These are phyloP conservation scores for Zygosaccharomyces rouxii DNA, from an alignment of 805 yeast species.

Conservation along the genomic window DNA sequence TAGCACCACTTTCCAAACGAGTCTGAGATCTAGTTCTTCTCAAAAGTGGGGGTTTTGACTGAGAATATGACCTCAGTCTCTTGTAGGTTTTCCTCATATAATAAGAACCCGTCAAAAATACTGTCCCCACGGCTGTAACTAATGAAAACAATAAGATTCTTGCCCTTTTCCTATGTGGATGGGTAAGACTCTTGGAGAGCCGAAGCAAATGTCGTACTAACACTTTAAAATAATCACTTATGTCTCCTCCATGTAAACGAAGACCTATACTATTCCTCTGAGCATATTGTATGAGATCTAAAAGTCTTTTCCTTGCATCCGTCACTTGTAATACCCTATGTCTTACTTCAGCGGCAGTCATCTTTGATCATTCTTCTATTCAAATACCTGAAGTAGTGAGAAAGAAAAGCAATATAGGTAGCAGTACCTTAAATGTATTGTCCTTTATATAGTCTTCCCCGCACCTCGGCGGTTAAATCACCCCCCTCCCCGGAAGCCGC, in stretches of 20 bases:
- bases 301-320: slow-evolving; percentile 8
- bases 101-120: slow-evolving; percentile 15
- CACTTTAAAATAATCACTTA: slow-evolving; percentile 14
- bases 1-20: slow-evolving; percentile 30
- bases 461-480: background rate
- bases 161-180: slow-evolving; percentile 23
- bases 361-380: background rate
- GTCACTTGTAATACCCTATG: background rate
- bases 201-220: slow-evolving; percentile 22
- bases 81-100: background rate
- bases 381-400: background rate
- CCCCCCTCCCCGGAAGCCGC: background rate
- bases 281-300: slow-evolving; percentile 9
- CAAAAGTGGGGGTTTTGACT: slow-evolving; percentile 13
- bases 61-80: slow-evolving; percentile 1
- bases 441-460: background rate
- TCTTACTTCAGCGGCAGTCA: background rate
- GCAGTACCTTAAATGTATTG: background rate
- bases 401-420: background rate
- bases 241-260: slow-evolving; percentile 17
- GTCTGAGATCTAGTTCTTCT: slow-evolving; percentile 31
- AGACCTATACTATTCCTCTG: slow-evolving; percentile 25
- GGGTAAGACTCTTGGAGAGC: slow-evolving; percentile 12
- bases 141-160: slow-evolving; percentile 23
- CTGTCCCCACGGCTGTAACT: slow-evolving; percentile 17